Evolutionary conservation across 2,329 filamentous ascomycete genomes (phyloP).

Genomic region (Acrodontium crateriforme): DNA sequence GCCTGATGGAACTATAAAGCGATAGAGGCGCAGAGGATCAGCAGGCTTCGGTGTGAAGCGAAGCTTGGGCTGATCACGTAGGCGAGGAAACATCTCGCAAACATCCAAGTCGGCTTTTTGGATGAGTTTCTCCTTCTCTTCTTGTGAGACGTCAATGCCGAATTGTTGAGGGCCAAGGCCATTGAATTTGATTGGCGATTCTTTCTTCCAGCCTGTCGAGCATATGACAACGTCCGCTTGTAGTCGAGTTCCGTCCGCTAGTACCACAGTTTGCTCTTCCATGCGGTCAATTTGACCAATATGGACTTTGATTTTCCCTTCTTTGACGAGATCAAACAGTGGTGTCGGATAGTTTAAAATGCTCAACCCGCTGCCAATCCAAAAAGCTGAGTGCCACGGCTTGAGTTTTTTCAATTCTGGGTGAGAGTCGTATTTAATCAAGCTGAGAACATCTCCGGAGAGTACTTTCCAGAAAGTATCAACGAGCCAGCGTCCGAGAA

Average conservation of each 20-base stretch:
- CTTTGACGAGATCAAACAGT: conserved; percentile 42
- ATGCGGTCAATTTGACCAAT: conserved; percentile 41
- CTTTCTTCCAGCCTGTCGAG: conserved; percentile 43
- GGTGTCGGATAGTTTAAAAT: conserved; percentile 46
- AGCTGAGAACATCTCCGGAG: conserved; percentile 37
- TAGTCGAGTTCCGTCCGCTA: conserved; percentile 33
- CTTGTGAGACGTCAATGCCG: conserved; percentile 15
- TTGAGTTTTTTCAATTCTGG: conserved; percentile 28
- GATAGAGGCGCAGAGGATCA: conserved; percentile 25
- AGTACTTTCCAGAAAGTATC: conserved; percentile 44
- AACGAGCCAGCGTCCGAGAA: conserved; percentile 42
- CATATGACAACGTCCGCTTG: conserved; percentile 39
- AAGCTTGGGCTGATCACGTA: conserved; percentile 25
- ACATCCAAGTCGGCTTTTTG: conserved; percentile 39
- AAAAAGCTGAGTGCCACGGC: conserved; percentile 32
- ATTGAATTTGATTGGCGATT: conserved; percentile 36
- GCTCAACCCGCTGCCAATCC: conserved; percentile 42
- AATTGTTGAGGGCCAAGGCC: conserved; percentile 9
- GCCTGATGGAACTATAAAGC: conserved; percentile 29
- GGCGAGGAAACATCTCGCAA: conserved; percentile 37
- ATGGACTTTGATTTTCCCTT: conserved; percentile 41
- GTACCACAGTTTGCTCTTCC: conserved; percentile 29
- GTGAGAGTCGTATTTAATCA: conserved; percentile 33
- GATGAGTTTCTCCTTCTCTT: conserved; percentile 24
- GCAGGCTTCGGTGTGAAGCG: conserved; percentile 15